Conservation (phyloP, 2,329 filamentous ascomycete genomes). For the Stachybotrys chlorohalonatus region DNA sequence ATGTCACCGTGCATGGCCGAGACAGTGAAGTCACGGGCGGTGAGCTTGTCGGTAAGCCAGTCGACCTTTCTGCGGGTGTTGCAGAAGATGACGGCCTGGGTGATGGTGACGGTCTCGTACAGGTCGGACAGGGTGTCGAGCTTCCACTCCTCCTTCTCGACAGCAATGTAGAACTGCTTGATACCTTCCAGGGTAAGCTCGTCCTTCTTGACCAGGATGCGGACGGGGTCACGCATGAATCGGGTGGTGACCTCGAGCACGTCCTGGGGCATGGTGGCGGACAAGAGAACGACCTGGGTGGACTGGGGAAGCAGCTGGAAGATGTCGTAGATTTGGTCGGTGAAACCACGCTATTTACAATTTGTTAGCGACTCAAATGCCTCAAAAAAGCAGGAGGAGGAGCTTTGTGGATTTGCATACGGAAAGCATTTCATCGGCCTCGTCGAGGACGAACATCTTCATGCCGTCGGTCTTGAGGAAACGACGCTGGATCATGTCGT, state of each 20-base stretch:
- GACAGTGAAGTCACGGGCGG: slow-evolving; percentile 96
- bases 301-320: slow-evolving; percentile 98
- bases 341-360: slow-evolving; percentile 74
- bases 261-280: slow-evolving; percentile 97
- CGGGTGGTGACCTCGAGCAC: slow-evolving; percentile 99
- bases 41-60: slow-evolving; percentile 99
- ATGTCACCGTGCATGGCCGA: slow-evolving; percentile 99
- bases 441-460: slow-evolving; percentile 99
- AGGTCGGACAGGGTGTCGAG: slow-evolving; percentile 97
- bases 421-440: slow-evolving; percentile 99
- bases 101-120: slow-evolving; percentile 99
- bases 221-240: slow-evolving; percentile 99
- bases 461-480: slow-evolving; percentile 95
- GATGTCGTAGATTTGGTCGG: slow-evolving; percentile 99
- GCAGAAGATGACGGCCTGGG: slow-evolving; percentile 99
- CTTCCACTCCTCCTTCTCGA: slow-evolving; percentile 99
- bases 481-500: slow-evolving; percentile 98
- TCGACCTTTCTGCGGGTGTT: slow-evolving; percentile 99
- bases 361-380: slow-evolving; percentile 21
- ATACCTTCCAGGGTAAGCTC: slow-evolving; percentile 99
- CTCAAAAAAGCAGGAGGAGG: background rate
- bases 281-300: slow-evolving; percentile 96
- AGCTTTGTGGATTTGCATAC: slow-evolving; percentile 37
- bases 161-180: slow-evolving; percentile 99
- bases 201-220: slow-evolving; percentile 99